Evolutionary conservation across 2,329 filamentous ascomycete species (phyloP).

Genomic region (Cladophialophora carrionii): DNA sequence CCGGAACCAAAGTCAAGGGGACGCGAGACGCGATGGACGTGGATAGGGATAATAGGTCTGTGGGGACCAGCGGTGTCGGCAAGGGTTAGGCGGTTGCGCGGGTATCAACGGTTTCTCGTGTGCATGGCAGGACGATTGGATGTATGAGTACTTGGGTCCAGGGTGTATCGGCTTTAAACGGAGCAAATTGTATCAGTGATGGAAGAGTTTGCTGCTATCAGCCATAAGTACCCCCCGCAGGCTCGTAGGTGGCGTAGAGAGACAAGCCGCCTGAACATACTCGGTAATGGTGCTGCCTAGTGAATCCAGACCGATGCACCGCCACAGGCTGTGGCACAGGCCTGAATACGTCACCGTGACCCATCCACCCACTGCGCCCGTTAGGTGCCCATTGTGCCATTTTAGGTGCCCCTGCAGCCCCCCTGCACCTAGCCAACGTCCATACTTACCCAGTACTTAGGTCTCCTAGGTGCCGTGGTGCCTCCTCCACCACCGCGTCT

Average conservation of each 20-base stretch:
- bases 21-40: constrained; percentile 30
- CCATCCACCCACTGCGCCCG: too few relatives aligned
- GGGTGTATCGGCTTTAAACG: neutral
- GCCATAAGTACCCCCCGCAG: neutral
- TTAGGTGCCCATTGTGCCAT: too few relatives aligned
- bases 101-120: neutral
- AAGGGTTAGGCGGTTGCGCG: neutral
- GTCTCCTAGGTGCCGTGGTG: neutral
- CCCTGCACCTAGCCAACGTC: too few relatives aligned
- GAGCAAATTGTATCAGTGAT: neutral
- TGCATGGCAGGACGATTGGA: neutral
- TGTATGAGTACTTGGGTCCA: neutral
- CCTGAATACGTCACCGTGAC: constrained; percentile 11
- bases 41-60: constrained; percentile 17
- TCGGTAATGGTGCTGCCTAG: constrained; percentile 14
- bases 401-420: too few relatives aligned
- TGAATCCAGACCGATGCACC: too few relatives aligned
- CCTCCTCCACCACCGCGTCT: neutral
- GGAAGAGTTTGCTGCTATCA: neutral
- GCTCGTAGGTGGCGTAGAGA: neutral
- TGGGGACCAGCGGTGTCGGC: neutral
- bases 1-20: constrained; percentile 28
- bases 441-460: too few relatives aligned
- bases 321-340: constrained; percentile 13
- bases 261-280: neutral